Base-by-base conservation (phyloP, 345 rosid species). In the Arabidopsis suecica region DNA sequence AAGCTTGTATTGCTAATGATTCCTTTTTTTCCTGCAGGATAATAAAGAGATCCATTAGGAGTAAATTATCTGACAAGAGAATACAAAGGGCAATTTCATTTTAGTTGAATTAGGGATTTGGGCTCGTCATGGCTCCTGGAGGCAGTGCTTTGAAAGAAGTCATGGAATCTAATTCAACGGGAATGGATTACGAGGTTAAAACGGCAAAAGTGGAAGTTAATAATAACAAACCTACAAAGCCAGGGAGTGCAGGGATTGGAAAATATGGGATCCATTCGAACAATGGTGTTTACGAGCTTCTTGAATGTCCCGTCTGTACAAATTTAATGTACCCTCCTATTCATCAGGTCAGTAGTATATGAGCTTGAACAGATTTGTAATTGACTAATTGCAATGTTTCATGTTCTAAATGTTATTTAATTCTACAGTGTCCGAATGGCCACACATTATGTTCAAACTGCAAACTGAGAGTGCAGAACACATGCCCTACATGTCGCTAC, bases 261-360 rank as follows among this genome's bases (percentile, higher is more conserved):
- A 90, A 82, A 78, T 73, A 66, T 7, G 86, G 93, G 58, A 63
- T 85, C 48, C 71, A 87, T 30, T 82, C 92, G n/a, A 82, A 78
- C 69, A 83, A 88, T 54, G 87, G 86, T 57, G 90, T 93, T 62
- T 90, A 89, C 1, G 90, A 90, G 82, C 88, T 93, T 53, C 95
- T 93, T 4, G 98, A 93, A 70, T 93, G 98, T 79, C 87, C 95
- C 0, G 86, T 93, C 30, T 93, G 98, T 81, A 77, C 85, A 69
- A 86, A 81, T 66, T 45, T 88, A 57, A 93, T 93, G 93, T 90
- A 86, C 79, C 96, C 96, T 81, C 98, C 96, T 14, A 90, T 93
- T 76, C 89, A 89, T 80, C 98, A 91, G 97, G 97, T 77, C 48
- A 53, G 65, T 34, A 67, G 33, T 38, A 41, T 55, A 1, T 25